Base-by-base conservation (phyloP, 371 early-diverging fungal genomes). In the Lichtheimia ramosa region DNA sequence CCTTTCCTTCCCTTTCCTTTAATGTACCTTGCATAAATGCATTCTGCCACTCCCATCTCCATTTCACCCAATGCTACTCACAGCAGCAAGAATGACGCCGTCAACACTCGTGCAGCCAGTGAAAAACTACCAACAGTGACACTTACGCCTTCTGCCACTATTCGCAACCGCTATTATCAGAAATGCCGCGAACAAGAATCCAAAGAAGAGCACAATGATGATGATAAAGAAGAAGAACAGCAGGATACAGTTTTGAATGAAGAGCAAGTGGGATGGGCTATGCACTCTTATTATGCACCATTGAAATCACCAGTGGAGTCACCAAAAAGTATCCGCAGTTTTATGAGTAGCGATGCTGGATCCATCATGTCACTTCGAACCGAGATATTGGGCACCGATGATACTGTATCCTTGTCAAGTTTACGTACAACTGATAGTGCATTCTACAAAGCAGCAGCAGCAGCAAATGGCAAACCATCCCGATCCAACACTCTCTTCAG, bases 131-230 rank as follows among this genome's bases (percentile, higher is more conserved):
- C 61, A 10, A 57, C 56, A 13, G 55, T 48, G 8, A 60, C 60
- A 6, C 50, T 70, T 43, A 67, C 79, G 21, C 75, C 79, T 12
- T 75, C 79, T 20, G 75, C 71, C 48, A 63, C 66, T 10, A 68
- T 79, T 53, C 71, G 79, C 41, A 64, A 73, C 18, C 64, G 69
- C 41, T 79, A 79, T 53, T 79, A 79, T 48, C 66, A 66, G 8
- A 67, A 65, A 18, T 60, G 62, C 18, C 59, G 61, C 15, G 62
- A 54, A 16, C 41, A 55, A 20, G 25, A 34, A 42, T 50, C 25
- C 34, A 23, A 50, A 18, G 46, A 54, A 18, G 21, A 16, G 48
- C 49, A 15, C 51, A 24, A 48, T 23, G 20, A 43, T 39, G 28
- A 52, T 21, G 6, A 63, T 28, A 8, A 57, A 34, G 24, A 43